phyloP scores from a whole-genome alignment of 805 yeast species.

The Candida alai region DNA sequence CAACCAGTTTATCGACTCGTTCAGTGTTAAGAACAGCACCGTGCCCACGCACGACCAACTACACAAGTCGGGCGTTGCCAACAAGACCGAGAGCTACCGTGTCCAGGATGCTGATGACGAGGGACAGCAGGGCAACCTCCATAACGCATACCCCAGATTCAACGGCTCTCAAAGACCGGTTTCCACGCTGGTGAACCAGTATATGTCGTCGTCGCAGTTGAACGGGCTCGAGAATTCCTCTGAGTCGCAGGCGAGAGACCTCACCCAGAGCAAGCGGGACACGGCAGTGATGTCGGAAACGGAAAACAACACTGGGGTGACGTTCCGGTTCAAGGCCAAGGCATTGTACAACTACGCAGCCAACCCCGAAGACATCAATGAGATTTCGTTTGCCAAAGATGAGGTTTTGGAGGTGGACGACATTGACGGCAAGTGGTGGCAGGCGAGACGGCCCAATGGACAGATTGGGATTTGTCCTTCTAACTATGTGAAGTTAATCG shows the following conservation, averaged over 20 bases:
- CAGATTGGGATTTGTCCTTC: slow-evolving; percentile 96
- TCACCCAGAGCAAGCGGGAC: slow-evolving; percentile 23
- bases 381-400: slow-evolving; percentile 84
- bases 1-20: slow-evolving; percentile 81
- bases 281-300: slow-evolving; percentile 18
- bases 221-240: slow-evolving; percentile 57
- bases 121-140: slow-evolving; percentile 21
- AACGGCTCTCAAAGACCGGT: slow-evolving; percentile 12
- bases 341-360: slow-evolving; percentile 88
- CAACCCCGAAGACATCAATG: slow-evolving; percentile 89
- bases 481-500: slow-evolving; percentile 79
- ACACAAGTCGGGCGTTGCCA: slow-evolving; percentile 6
- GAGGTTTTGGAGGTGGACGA: slow-evolving; percentile 91
- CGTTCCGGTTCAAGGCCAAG: slow-evolving; percentile 79
- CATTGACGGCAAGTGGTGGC: slow-evolving; percentile 98
- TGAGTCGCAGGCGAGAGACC: slow-evolving; percentile 30
- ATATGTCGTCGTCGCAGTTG: slow-evolving; percentile 52
- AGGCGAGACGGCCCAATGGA: slow-evolving; percentile 84
- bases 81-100: slow-evolving; percentile 16
- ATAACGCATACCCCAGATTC: slow-evolving; percentile 22
- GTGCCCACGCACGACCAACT: slow-evolving; percentile 12
- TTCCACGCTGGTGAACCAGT: slow-evolving; percentile 22
- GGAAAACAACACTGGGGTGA: slow-evolving; percentile 23
- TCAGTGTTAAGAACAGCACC: slow-evolving; percentile 50
- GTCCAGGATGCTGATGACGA: slow-evolving; percentile 17